Percentiles rank a stretch among this genome's conserved stretches.
Evolutionary conservation across 2,329 filamentous ascomycete genomes (phyloP).

Genomic region (Aspergillus sp.): DNA sequence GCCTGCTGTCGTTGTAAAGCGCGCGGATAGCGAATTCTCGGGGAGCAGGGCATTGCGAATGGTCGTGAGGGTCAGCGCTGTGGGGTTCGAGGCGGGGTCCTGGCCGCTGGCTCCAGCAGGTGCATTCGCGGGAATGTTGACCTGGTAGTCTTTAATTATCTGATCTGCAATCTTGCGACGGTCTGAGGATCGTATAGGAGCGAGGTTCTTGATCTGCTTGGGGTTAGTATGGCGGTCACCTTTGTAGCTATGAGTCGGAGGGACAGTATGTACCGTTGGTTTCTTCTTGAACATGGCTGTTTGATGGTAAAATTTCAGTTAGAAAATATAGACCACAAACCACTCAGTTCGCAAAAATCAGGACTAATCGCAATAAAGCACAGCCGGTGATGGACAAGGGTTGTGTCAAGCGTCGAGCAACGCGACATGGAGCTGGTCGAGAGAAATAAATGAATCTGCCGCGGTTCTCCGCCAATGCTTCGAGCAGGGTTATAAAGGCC

Average conservation of each 20-base stretch:
- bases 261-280: slow-evolving; percentile 40
- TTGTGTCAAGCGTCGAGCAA: too few species aligned
- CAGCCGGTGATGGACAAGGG: too few species aligned
- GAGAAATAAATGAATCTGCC: too few species aligned
- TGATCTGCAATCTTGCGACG: slow-evolving; percentile 58
- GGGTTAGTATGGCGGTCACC: slow-evolving; percentile 5
- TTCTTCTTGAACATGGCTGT: slow-evolving; percentile 56
- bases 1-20: slow-evolving; percentile 58
- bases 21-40: slow-evolving; percentile 54
- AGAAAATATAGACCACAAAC: not conserved
- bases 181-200: slow-evolving; percentile 59
- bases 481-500: too few species aligned
- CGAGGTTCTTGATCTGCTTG: slow-evolving; percentile 55
- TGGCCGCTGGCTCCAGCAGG: slow-evolving; percentile 22
- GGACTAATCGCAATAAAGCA: not conserved
- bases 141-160: slow-evolving; percentile 55
- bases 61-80: slow-evolving; percentile 40
- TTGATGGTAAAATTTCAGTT: not conserved
- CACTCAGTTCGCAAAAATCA: not conserved
- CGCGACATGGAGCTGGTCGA: too few species aligned
- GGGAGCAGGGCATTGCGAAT: slow-evolving; percentile 55
- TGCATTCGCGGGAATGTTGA: slow-evolving; percentile 38
- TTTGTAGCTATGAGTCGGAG: slow-evolving; percentile 7
- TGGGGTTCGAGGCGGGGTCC: slow-evolving; percentile 36
- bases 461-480: too few species aligned